A percentile compares a stretch with the other conserved stretches of the same genome.
phyloP scores from a whole-genome alignment of 257 asterid species.

The Solanum medicagineum region DNA sequence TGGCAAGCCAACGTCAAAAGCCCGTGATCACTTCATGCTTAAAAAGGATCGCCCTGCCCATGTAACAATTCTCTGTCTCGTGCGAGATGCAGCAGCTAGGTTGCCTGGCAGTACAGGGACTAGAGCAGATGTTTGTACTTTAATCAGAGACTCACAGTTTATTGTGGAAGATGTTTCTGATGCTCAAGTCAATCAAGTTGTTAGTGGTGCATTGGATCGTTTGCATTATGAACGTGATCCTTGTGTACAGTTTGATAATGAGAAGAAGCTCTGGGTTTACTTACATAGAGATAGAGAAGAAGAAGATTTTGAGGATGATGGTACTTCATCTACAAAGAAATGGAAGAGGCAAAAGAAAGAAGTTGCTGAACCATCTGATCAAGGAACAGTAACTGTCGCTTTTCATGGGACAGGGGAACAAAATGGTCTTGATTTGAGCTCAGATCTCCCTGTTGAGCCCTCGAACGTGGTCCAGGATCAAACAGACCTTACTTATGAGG shows the following conservation, averaged over 20 bases:
- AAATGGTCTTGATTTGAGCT: slow-evolving; percentile 46
- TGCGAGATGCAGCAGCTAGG: slow-evolving; percentile 97
- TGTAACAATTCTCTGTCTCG: slow-evolving; percentile 93
- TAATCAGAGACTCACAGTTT: slow-evolving; percentile 93
- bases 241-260: slow-evolving; percentile 93
- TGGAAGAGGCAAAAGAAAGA: slow-evolving; percentile 96
- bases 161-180: slow-evolving; percentile 89
- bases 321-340: slow-evolving; percentile 95
- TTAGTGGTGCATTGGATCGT: slow-evolving; percentile 95
- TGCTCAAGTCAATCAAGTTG: slow-evolving; percentile 92
- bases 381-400: slow-evolving; percentile 49
- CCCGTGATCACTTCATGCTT: slow-evolving; percentile 96
- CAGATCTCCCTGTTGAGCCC: slow-evolving; percentile 60
- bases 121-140: slow-evolving; percentile 89
- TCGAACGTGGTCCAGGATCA: slow-evolving; percentile 44
- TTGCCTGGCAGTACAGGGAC: slow-evolving; percentile 99
- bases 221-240: slow-evolving; percentile 97
- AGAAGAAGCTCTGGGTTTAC: slow-evolving; percentile 93
- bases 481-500: slow-evolving; percentile 33
- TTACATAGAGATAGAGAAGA: slow-evolving; percentile 91
- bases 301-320: slow-evolving; percentile 99
- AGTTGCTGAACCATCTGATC: slow-evolving; percentile 60
- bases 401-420: slow-evolving; percentile 38
- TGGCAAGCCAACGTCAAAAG: slow-evolving; percentile 99
- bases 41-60: slow-evolving; percentile 95